A percentile compares a stretch with the other conserved stretches of the same genome.
Evolutionary conservation across 2,329 filamentous ascomycete genomes (phyloP).

Genomic region (Eutypa lata): DNA sequence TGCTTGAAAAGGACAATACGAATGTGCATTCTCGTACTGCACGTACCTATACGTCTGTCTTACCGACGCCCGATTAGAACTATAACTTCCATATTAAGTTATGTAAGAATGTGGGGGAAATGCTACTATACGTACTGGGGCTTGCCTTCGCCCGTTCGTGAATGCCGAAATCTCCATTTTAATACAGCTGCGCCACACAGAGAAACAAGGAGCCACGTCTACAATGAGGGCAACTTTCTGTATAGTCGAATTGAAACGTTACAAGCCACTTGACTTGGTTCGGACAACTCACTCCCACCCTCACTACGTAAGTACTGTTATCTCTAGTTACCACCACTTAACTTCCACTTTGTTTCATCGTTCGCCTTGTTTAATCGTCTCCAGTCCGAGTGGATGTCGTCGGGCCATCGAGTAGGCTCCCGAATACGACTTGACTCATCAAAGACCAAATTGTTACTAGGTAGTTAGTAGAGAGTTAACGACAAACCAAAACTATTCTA

Average conservation of each 20-base stretch:
- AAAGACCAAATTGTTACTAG: background rate
- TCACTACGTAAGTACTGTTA: background rate
- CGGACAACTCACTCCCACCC: background rate
- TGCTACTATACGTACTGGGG: background rate
- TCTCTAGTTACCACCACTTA: too few relatives aligned
- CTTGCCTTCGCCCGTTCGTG: background rate
- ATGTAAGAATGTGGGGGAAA: background rate
- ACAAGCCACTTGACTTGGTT: background rate
- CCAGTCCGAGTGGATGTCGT: background rate
- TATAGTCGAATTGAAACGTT: background rate
- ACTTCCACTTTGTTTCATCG: background rate
- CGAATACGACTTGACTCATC: background rate
- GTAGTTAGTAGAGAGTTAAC: background rate
- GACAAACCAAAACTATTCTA: background rate
- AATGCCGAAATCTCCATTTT: background rate
- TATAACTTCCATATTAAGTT: background rate
- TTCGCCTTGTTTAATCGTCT: background rate
- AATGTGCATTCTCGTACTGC: background rate
- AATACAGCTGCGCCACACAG: background rate
- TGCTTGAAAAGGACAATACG: background rate
- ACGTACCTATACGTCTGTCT: background rate
- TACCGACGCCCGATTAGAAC: too few relatives aligned
- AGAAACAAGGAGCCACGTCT: background rate
- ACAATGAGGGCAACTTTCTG: too few relatives aligned
- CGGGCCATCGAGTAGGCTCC: background rate